Percentiles rank a stretch among this genome's conserved stretches.
phyloP scores from a whole-genome alignment of 2,329 filamentous ascomycete genomes.

The Coniochaeta sp. region DNA sequence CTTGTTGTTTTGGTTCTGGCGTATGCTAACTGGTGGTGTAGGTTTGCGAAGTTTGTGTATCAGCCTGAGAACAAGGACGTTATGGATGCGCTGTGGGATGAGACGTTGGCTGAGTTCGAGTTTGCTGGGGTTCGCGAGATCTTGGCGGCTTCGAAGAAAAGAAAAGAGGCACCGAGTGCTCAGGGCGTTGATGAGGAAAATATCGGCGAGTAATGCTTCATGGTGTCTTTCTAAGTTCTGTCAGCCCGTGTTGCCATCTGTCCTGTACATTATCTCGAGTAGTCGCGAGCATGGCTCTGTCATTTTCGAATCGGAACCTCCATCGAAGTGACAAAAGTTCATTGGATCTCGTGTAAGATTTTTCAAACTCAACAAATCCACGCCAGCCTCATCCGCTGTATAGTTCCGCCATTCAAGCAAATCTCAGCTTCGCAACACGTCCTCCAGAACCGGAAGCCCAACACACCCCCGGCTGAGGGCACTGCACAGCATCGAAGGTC shows the following conservation, averaged over 20 bases:
- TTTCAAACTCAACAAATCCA: too few species aligned
- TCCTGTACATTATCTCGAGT: too few species aligned
- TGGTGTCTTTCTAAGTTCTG: too few species aligned
- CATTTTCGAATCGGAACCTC: too few species aligned
- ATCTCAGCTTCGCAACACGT: slow-evolving; percentile 15
- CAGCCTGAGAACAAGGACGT: slow-evolving; percentile 24
- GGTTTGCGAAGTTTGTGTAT: slow-evolving; percentile 25
- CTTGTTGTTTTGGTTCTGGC: background rate
- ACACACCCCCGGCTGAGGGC: slow-evolving; percentile 17
- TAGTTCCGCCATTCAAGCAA: background rate
- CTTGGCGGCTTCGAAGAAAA: slow-evolving; percentile 1
- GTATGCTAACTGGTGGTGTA: too few species aligned
- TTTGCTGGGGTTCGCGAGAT: slow-evolving; percentile 18
- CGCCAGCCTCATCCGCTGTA: background rate
- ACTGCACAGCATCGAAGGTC: slow-evolving; percentile 24
- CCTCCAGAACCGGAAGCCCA: slow-evolving; percentile 24
- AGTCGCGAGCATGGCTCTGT: too few species aligned
- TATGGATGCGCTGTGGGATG: slow-evolving; percentile 30
- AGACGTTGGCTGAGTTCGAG: slow-evolving; percentile 27
- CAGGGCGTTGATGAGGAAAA: too few species aligned
- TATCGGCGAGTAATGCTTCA: too few species aligned
- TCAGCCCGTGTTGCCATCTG: too few species aligned
- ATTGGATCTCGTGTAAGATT: too few species aligned
- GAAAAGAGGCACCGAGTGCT: too few species aligned
- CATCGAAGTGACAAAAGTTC: too few species aligned